Conservation (phyloP, 1,139 yeast genomes). For the Yamadazyma taylorii region DNA sequence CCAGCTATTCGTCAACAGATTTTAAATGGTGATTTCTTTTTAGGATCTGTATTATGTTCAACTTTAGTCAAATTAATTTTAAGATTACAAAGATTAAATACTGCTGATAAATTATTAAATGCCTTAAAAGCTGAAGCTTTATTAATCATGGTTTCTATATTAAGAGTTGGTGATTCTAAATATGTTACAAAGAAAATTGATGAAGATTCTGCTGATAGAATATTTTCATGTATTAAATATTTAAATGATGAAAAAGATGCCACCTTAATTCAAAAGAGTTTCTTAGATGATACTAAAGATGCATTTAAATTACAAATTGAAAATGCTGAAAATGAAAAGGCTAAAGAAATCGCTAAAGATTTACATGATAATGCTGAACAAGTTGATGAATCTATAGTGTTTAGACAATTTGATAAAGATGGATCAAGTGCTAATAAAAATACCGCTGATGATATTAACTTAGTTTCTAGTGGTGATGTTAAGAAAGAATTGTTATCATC, state of each 20-base stretch:
- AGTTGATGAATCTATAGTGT: conserved; percentile 77
- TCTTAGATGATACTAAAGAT: conserved; percentile 82
- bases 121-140: conserved; percentile 94
- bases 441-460: conserved; percentile 51
- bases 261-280: conserved; percentile 61
- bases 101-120: conserved; percentile 60
- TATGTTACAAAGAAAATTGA: conserved; percentile 77
- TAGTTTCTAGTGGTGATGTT: conserved; percentile 37
- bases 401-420: conserved; percentile 75
- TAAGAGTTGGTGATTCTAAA: conserved; percentile 87
- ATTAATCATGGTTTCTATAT: conserved; percentile 85
- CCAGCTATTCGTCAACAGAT: conserved; percentile 84
- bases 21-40: conserved; percentile 85
- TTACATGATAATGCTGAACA: conserved; percentile 71
- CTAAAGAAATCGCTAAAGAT: conserved; percentile 58
- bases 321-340: conserved; percentile 55
- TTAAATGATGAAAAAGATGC: conserved; percentile 65
- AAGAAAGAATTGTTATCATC: conserved; percentile 66
- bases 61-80: conserved; percentile 87
- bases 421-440: conserved; percentile 35
- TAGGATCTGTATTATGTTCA: conserved; percentile 84
- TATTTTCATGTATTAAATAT: conserved; percentile 76
- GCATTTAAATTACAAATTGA: conserved; percentile 72
- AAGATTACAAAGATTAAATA: conserved; percentile 64
- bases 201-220: conserved; percentile 93